Percentiles rank a stretch among this genome's conserved stretches.
Conservation (phyloP, 192 early-diverging fungal species). For the Fimicolochytrium jonesii region DNA sequence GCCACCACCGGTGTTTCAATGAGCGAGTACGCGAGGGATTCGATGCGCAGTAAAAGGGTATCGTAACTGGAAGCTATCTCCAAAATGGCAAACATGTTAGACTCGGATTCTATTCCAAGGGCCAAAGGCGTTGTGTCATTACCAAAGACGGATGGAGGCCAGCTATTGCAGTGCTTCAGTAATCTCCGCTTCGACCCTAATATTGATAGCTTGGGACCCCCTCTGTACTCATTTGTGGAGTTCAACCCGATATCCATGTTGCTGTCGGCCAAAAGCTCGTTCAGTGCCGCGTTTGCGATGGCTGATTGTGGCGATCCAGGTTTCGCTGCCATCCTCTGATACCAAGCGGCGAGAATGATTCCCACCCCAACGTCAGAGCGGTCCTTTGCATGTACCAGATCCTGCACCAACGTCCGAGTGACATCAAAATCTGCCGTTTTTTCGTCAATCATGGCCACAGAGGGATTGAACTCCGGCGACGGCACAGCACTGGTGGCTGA, state of each 20-base stretch:
- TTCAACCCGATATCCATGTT: too few species aligned
- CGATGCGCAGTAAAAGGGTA: constrained; percentile 47
- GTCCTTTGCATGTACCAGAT: constrained; percentile 33
- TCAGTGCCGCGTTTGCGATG: too few species aligned
- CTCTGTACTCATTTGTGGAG: too few species aligned
- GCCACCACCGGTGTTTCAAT: constrained; percentile 49
- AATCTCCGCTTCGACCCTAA: too few species aligned
- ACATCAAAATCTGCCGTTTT: constrained; percentile 30
- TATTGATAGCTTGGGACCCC: too few species aligned
- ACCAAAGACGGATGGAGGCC: constrained; percentile 60
- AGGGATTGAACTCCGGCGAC: not conserved
- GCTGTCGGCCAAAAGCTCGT: too few species aligned
- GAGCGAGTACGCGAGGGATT: constrained; percentile 48
- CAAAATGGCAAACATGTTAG: too few species aligned
- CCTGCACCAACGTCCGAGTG: constrained; percentile 26
- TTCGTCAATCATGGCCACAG: constrained; percentile 18
- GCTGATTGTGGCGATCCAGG: too few species aligned
- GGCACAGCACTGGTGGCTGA: too few species aligned
- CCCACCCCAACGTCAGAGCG: constrained; percentile 31
- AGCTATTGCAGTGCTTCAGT: constrained; percentile 59
- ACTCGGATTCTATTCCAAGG: too few species aligned
- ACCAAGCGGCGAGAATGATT: constrained; percentile 26
- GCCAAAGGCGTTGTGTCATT: too few species aligned
- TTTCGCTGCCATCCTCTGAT: constrained; percentile 21
- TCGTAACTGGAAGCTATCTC: constrained; percentile 47